These are phyloP conservation scores for Quercus mongolica DNA, from an alignment of 306 rosid genomes.

Conservation along the genomic window DNA sequence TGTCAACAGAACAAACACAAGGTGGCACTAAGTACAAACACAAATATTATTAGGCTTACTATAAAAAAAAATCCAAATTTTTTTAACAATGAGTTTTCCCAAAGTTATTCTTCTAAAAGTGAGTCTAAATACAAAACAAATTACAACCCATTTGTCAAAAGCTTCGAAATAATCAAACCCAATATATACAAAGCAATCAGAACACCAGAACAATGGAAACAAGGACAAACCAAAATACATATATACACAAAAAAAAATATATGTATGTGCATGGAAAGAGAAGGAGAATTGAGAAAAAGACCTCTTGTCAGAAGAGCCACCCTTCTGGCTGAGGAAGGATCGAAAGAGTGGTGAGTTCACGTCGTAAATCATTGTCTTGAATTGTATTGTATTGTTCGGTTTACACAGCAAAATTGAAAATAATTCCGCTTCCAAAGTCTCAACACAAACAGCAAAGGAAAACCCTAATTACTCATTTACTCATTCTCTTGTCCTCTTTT, in stretches of 20 bases:
- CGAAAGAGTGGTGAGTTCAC: slow-evolving; percentile 95
- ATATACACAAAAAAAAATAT: neutral
- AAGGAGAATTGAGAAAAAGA: neutral
- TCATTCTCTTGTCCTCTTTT: no score
- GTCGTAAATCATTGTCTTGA: slow-evolving; percentile 80
- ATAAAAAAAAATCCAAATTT: no score
- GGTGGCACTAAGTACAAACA: no score
- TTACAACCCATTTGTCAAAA: neutral
- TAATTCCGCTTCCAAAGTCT: no score
- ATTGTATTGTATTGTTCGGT: neutral
- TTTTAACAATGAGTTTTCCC: neutral
- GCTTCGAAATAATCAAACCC: neutral
- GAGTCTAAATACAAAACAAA: neutral
- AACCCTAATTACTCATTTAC: no score
- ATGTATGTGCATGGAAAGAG: neutral
- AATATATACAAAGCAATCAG: neutral
- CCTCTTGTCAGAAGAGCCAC: slow-evolving; percentile 95
- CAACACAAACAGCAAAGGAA: no score
- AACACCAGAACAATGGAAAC: neutral
- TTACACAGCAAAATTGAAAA: no score
- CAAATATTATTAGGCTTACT: no score
- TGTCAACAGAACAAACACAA: no score
- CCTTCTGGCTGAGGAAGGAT: slow-evolving; percentile 98
- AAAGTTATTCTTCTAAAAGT: neutral
- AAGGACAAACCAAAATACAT: slow-evolving; percentile 17